phyloP scores from a whole-genome alignment of 2,329 filamentous ascomycete species.

The Monilinia fructicola region DNA sequence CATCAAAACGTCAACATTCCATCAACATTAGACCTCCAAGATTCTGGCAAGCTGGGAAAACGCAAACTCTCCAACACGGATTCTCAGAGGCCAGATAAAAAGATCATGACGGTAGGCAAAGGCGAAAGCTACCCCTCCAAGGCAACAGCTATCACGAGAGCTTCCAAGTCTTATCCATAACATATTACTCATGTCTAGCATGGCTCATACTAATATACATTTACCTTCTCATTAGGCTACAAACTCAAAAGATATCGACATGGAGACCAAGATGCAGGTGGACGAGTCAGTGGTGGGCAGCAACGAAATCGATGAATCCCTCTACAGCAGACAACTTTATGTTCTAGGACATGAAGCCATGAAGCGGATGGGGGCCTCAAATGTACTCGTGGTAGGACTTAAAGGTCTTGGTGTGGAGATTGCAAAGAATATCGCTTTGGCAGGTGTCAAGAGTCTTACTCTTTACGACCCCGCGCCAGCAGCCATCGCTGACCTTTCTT shows the following conservation, averaged over 20 bases:
- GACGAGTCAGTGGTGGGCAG: slow-evolving; percentile 57
- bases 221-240: slow-evolving; percentile 36
- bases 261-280: slow-evolving; percentile 65
- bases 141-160: slow-evolving; percentile 14
- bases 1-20: slow-evolving; percentile 39
- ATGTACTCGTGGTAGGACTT: slow-evolving; percentile 86
- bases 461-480: slow-evolving; percentile 87
- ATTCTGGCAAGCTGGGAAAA: slow-evolving; percentile 59
- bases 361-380: slow-evolving; percentile 98
- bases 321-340: slow-evolving; percentile 73
- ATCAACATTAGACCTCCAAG: slow-evolving; percentile 32
- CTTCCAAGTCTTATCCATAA: slow-evolving; percentile 6
- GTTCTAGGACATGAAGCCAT: slow-evolving; percentile 78
- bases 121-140: slow-evolving; percentile 25
- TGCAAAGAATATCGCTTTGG: slow-evolving; percentile 96
- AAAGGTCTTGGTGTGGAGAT: slow-evolving; percentile 97
- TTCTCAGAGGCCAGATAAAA: slow-evolving; percentile 56
- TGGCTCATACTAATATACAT: slow-evolving; percentile 15
- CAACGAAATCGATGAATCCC: slow-evolving; percentile 68
- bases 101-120: slow-evolving; percentile 59
- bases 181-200: not conserved
- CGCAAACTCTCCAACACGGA: slow-evolving; percentile 65
- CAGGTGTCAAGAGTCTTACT: slow-evolving; percentile 95
- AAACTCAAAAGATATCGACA: slow-evolving; percentile 56
- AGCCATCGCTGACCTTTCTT: slow-evolving; percentile 83